Percentiles rank a stretch among this genome's conserved stretches.
Conservation (phyloP, 1,284 basidiomycete species). For the Heliocybe sulcata region DNA sequence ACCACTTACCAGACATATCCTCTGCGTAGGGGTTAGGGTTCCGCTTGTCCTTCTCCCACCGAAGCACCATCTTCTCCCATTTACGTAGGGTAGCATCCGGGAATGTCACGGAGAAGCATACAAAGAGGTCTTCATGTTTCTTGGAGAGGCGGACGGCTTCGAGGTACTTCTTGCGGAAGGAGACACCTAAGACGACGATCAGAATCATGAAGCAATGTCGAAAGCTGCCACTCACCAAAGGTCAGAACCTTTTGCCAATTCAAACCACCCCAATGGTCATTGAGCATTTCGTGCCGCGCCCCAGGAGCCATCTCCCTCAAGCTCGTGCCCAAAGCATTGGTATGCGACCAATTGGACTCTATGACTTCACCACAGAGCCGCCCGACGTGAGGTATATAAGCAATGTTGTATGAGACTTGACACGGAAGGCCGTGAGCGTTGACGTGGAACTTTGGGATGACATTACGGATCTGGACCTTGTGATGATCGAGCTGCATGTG, state of each 20-base stretch:
- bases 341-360: conserved; percentile 11
- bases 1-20: conserved; percentile 2
- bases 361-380: conserved; percentile 9
- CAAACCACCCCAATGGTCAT: too few relatives aligned
- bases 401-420: conserved; percentile 7
- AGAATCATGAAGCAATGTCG: too few relatives aligned
- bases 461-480: not conserved
- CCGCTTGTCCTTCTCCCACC: conserved; percentile 9
- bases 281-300: too few relatives aligned
- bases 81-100: not conserved
- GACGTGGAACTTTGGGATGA: conserved; percentile 11
- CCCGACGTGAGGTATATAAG: conserved; percentile 6
- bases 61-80: conserved; percentile 6
- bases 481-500: not conserved
- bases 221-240: too few relatives aligned
- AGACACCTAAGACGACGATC: too few relatives aligned
- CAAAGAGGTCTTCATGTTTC: conserved; percentile 3
- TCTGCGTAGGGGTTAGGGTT: conserved; percentile 8
- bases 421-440: conserved; percentile 9
- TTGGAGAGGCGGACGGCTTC: not conserved
- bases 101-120: conserved; percentile 5
- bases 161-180: conserved; percentile 5
- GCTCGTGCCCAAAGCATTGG: not conserved
- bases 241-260: too few relatives aligned
- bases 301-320: conserved; percentile 7